Base-by-base conservation (phyloP, 1,284 basidiomycete species). In the Cutaneotrichosporon daszewskae region DNA sequence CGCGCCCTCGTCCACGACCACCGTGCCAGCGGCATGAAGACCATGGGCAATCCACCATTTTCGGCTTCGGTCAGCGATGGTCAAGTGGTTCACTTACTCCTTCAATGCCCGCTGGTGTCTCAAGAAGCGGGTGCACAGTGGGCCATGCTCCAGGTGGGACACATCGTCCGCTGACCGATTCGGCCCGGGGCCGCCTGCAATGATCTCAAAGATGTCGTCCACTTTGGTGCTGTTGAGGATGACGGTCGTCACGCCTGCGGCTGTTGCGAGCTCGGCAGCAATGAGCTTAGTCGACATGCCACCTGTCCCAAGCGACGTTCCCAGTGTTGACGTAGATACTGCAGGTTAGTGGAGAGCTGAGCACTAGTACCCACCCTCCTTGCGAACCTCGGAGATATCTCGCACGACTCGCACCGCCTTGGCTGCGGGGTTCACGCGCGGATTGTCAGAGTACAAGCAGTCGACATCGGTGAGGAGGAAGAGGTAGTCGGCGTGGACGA, bases 201-300 rank as follows among this genome's bases (percentile, higher is more conserved):
- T 86, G 61, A 96, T 90, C 16, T 75, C 74, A 56, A 88, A 79
- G 45, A 97, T 85, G 57, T 81, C 82, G 34, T 79, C 75, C 0
- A 91, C 88, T 32, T 80, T 77, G 55, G 81, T 85, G 66, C 87
- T 88, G 25, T 86, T 85, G 37, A 83, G 81, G 58, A 99, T 87
- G 33, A 97, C 79, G 0, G 94, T 96, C 1, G 88, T 84, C n/a
- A 95, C 90, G 5, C 95, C 94, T 0, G 92, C 94, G 0, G 84
- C 91, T 0, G 87, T 95, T 1, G 94, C 92, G 13, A 99, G 87
- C 65, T 98, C 95, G 0, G 95, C 94, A 1, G 94, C 94, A 52
- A 98, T 95, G 49, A 98, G 80, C 66, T 98, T 99, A 6, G 95
- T 98, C 72, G 95, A 90, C 95, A 98, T 98, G 5, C 95, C 95